phyloP scores from a whole-genome alignment of 257 asterid species.

The Rauvolfia tetraphylla region DNA sequence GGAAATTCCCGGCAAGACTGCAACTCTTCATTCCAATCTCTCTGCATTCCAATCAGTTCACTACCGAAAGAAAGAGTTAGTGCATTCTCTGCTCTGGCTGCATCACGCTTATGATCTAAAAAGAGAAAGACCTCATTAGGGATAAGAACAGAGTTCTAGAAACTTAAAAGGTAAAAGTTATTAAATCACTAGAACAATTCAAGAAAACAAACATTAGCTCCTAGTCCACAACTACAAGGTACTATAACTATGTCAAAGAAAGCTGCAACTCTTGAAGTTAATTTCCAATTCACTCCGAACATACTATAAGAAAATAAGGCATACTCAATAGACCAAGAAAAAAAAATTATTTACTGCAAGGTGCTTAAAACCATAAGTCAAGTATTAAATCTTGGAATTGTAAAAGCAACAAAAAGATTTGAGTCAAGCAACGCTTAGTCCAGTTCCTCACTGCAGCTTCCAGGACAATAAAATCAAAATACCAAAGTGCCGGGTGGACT shows the following conservation, averaged over 20 bases:
- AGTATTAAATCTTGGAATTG: background rate
- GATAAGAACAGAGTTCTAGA: constrained; percentile 14
- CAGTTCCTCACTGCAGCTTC: background rate
- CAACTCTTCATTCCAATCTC: constrained; percentile 97
- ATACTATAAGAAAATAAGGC: background rate
- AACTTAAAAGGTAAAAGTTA: constrained; percentile 5
- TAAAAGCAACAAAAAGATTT: background rate
- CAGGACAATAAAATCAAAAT: background rate
- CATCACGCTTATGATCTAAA: constrained; percentile 92
- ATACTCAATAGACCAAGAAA: background rate
- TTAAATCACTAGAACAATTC: background rate
- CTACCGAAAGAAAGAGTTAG: constrained; percentile 85
- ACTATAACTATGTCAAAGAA: background rate
- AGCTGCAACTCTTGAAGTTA: background rate
- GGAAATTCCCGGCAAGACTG: constrained; percentile 96
- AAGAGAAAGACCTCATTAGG: constrained; percentile 24
- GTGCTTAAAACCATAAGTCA: background rate
- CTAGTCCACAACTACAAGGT: background rate
- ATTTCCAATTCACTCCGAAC: background rate
- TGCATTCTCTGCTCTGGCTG: constrained; percentile 88
- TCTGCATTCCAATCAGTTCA: constrained; percentile 97
- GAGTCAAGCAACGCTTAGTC: background rate
- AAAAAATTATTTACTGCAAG: background rate
- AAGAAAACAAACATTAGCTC: background rate
- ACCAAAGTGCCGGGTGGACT: background rate